Evolutionary conservation across 2,329 filamentous ascomycete genomes (phyloP).

Genomic region (Trichoderma asperellum): DNA sequence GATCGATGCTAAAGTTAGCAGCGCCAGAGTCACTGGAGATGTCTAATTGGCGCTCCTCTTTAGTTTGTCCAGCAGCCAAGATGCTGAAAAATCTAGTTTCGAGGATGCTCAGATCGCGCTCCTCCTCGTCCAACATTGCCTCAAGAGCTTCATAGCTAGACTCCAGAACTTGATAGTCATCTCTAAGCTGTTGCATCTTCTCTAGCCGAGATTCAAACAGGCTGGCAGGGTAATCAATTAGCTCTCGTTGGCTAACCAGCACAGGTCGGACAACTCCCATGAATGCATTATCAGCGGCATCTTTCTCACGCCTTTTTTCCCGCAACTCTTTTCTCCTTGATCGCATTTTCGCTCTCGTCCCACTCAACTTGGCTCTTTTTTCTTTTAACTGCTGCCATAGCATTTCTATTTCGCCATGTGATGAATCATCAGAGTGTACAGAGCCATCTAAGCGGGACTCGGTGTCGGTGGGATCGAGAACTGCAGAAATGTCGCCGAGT

Average conservation of each 20-base stretch:
- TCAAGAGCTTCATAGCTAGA: conserved; percentile 45
- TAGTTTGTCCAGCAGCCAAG: conserved; percentile 39
- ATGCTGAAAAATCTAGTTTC: conserved; percentile 47
- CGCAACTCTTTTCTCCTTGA: conserved; percentile 40
- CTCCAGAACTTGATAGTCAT: conserved; percentile 45
- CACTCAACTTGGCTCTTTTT: conserved; percentile 38
- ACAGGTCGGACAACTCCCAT: conserved; percentile 47
- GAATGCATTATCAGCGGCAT: conserved; percentile 47
- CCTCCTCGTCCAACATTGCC: conserved; percentile 42
- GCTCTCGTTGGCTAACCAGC: conserved; percentile 38
- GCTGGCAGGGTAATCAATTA: conserved; percentile 32
- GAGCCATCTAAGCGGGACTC: conserved; percentile 31
- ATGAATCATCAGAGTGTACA: conserved; percentile 32
- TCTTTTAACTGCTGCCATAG: conserved; percentile 45
- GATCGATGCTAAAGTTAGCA: conserved; percentile 1
- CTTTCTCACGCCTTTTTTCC: conserved; percentile 40
- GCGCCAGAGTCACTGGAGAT: conserved; percentile 25
- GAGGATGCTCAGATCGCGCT: conserved; percentile 42
- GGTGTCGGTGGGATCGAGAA: conserved; percentile 24
- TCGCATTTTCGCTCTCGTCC: conserved; percentile 40
- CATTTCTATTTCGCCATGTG: conserved; percentile 41
- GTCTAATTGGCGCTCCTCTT: conserved; percentile 24
- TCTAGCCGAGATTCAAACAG: conserved; percentile 39
- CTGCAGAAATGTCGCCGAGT: conserved; percentile 24
- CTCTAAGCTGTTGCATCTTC: conserved; percentile 45